These are phyloP conservation scores for Scheffersomyces titani DNA, from an alignment of 1,139 yeast genomes.

Conservation along the genomic window DNA sequence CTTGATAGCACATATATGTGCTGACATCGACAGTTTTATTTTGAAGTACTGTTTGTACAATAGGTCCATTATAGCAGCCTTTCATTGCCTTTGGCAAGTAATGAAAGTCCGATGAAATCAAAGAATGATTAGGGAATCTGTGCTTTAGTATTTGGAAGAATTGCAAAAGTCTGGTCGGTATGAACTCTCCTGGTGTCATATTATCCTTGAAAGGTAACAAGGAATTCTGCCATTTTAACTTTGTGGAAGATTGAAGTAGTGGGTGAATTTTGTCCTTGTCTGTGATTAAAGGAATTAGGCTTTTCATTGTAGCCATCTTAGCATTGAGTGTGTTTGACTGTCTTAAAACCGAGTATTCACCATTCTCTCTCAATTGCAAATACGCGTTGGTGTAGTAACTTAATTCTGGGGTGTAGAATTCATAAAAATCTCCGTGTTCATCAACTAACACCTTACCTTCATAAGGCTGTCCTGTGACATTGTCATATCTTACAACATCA, in stretches of 20 bases:
- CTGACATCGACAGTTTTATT: conserved; percentile 68
- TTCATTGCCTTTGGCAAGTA: conserved; percentile 58
- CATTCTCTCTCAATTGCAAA: conserved; percentile 54
- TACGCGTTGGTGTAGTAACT: conserved; percentile 61
- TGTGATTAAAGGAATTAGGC: conserved; percentile 31
- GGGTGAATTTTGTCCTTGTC: conserved; percentile 42
- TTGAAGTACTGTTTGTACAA: conserved; percentile 76
- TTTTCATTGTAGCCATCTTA: conserved; percentile 24
- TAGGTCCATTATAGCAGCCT: conserved; percentile 74
- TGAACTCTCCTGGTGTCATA: conserved; percentile 72
- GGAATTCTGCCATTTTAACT: conserved; percentile 32
- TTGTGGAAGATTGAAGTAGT: conserved; percentile 36
- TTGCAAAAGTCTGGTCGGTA: conserved; percentile 74
- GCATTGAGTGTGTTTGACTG: conserved; percentile 21
- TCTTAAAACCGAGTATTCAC: conserved; percentile 35
- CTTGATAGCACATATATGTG: conserved; percentile 81
- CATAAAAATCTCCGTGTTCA: conserved; percentile 73
- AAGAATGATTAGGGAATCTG: conserved; percentile 73
- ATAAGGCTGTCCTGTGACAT: conserved; percentile 63
- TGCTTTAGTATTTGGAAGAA: conserved; percentile 64
- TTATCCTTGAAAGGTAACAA: conserved; percentile 64
- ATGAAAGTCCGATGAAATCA: conserved; percentile 74
- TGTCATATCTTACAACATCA: conserved; percentile 77
- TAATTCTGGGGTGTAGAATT: conserved; percentile 69
- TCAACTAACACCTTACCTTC: conserved; percentile 82